Base-by-base conservation (phyloP, 2,329 filamentous ascomycete genomes). In the Chaetomiaceae sp. region DNA sequence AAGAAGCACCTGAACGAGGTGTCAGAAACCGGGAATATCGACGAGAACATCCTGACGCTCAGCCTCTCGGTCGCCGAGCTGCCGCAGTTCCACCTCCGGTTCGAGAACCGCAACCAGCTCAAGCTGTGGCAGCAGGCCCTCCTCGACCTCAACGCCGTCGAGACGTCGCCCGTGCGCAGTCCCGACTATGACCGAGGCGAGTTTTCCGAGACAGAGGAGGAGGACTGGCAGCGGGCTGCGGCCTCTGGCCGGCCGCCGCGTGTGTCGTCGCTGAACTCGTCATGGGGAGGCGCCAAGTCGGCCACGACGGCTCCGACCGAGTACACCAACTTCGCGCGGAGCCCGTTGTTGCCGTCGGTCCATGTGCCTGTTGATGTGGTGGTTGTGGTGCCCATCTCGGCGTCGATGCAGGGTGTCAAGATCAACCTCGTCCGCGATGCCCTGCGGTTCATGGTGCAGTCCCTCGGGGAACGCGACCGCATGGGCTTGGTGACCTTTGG, bases 331-430 rank as follows among this genome's bases (percentile, higher is more conserved):
- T 82, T 87, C 35, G 78, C 79, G 64, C 68, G 75, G 62, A 77
- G 66, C 63, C 72, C 71, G 46, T 62, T 63, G 50, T 71, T 69
- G 55, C 70, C 73, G 17, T 79, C 85, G 5, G 67, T 92, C 42
- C 93, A 99, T 65, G 89, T 97, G 14, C 92, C 93, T 2, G 82
- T 97, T 48, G 93, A 99, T 64, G 84, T 99, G 25, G 92, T 99
- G 0, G 89, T 97, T 0, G 93, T 99, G 19, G 91, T 99, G 30
- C 93, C 93, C 0, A 90, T 99, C 5, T 97, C 93, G 0, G 95
- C 92, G 1, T 97, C 93, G 0, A 99, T 97, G 92, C 93, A 97
- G 69, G 93, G 93, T n/a, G 81, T 99, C 54, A 99, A 99, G 73
- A 96, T 97, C 65, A 95, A 92, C 55, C 77, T 99, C 1, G 82